Percentiles rank a stretch among this genome's conserved stretches.
Conservation (phyloP, 352 stramenopile genomes). For the Phytophthora cactorum region DNA sequence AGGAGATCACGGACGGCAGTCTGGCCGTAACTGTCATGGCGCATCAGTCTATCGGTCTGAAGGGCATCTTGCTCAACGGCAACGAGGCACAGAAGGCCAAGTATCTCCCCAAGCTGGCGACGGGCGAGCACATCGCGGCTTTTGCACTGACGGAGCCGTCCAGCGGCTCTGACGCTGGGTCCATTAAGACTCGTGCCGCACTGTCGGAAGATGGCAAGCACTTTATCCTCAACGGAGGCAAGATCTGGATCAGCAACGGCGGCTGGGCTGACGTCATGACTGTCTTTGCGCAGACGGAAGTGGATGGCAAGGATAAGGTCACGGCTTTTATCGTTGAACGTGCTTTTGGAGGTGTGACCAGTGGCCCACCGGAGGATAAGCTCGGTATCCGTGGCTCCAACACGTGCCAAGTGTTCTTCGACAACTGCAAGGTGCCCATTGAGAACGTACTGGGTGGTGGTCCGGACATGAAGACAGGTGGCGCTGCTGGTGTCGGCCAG, state of each 20-base stretch:
- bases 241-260: constrained; percentile 98
- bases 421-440: constrained; percentile 94
- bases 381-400: constrained; percentile 97
- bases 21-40: constrained; percentile 88
- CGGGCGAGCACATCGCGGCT: constrained; percentile 83
- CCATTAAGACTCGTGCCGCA: constrained; percentile 91
- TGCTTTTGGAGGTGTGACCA: constrained; percentile 90
- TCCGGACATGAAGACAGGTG: constrained; percentile 72
- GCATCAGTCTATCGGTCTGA: constrained; percentile 89
- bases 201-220: constrained; percentile 91
- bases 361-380: constrained; percentile 96
- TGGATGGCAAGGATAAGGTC: constrained; percentile 97
- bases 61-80: constrained; percentile 89
- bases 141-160: constrained; percentile 92
- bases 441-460: constrained; percentile 91
- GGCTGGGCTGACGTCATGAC: constrained; percentile 97
- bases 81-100: constrained; percentile 87
- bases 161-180: constrained; percentile 90
- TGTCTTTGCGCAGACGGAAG: constrained; percentile 96
- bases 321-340: constrained; percentile 98
- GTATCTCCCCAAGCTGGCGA: constrained; percentile 92
- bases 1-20: constrained; percentile 84
- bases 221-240: constrained; percentile 94
- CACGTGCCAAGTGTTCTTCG: constrained; percentile 96
- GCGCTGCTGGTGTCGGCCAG: constrained; percentile 78